A percentile compares a stretch with the other conserved stretches of the same genome.
Evolutionary conservation across 2,329 filamentous ascomycete genomes (phyloP).

Genomic region (Ustilaginoidea virens): DNA sequence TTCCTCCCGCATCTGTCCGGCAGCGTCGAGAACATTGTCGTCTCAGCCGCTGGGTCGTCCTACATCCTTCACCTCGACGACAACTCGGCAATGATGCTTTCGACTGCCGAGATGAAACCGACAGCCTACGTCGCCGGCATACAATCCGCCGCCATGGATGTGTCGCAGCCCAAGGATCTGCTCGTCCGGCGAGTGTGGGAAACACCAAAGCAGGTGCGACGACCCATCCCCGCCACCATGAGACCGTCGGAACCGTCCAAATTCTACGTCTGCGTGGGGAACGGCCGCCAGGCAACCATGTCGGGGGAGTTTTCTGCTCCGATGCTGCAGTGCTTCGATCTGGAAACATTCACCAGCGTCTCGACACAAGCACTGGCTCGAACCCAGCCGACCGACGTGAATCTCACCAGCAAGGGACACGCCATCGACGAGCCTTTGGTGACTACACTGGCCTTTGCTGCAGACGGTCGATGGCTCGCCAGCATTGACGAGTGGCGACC

Average conservation of each 20-base stretch:
- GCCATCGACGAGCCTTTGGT: constrained; percentile 66
- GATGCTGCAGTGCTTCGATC: constrained; percentile 70
- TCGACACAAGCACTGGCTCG: constrained; percentile 79
- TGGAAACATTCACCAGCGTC: constrained; percentile 62
- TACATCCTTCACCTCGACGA: constrained; percentile 80
- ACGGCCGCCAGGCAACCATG: constrained; percentile 40
- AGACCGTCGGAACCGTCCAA: constrained; percentile 47
- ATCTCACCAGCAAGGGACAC: constrained; percentile 55
- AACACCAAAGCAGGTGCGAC: constrained; percentile 24
- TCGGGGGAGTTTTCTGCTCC: constrained; percentile 35
- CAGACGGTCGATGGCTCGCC: constrained; percentile 76
- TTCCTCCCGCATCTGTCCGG: constrained; percentile 83
- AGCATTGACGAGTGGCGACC: constrained; percentile 87
- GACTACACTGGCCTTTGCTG: constrained; percentile 57
- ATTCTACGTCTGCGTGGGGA: constrained; percentile 53
- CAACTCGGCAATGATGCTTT: constrained; percentile 82
- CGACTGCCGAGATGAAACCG: constrained; percentile 76
- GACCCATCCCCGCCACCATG: constrained; percentile 43
- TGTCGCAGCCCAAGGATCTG: constrained; percentile 33
- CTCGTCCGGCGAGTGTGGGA: constrained; percentile 37
- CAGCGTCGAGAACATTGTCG: constrained; percentile 66
- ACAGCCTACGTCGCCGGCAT: constrained; percentile 74
- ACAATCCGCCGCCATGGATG: constrained; percentile 44
- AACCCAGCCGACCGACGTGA: constrained; percentile 73
- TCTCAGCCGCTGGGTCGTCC: constrained; percentile 64